A percentile compares a stretch with the other conserved stretches of the same genome.
These are phyloP conservation scores for Suillus fuscotomentosus DNA, from an alignment of 768 basidiomycete species.

Conservation along the genomic window DNA sequence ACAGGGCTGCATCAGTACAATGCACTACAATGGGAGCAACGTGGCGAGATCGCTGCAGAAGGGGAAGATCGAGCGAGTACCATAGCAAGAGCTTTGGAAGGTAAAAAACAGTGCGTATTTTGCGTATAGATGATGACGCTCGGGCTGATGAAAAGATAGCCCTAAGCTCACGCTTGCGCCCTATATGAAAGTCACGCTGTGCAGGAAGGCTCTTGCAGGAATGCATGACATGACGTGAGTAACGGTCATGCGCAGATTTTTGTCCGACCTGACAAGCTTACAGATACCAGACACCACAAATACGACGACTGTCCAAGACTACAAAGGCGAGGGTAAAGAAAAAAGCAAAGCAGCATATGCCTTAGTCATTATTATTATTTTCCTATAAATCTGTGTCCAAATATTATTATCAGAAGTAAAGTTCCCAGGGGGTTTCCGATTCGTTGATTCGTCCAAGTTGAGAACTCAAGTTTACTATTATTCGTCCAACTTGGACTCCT, in stretches of 20 bases:
- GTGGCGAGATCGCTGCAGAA: slow-evolving; percentile 22
- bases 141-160: slow-evolving; percentile 31
- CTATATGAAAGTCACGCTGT: slow-evolving; percentile 71
- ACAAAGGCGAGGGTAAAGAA: slow-evolving; percentile 56
- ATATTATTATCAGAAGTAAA: slow-evolving; percentile 13
- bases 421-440: slow-evolving; percentile 9
- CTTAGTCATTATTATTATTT: slow-evolving; percentile 11
- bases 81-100: slow-evolving; percentile 44
- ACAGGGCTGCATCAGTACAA: slow-evolving; percentile 78
- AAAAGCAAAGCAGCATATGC: slow-evolving; percentile 30
- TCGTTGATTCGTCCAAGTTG: slow-evolving; percentile 2
- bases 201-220: slow-evolving; percentile 41
- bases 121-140: not conserved
- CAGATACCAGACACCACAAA: slow-evolving; percentile 57
- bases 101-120: slow-evolving; percentile 56
- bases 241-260: not conserved
- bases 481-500: not conserved
- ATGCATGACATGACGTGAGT: slow-evolving; percentile 52
- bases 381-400: slow-evolving; percentile 23
- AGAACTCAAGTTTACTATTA: slow-evolving; percentile 4
- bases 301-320: slow-evolving; percentile 55
- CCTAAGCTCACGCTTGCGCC: slow-evolving; percentile 55
- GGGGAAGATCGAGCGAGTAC: slow-evolving; percentile 31
- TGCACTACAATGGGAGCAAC: slow-evolving; percentile 51
- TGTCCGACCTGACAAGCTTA: slow-evolving; percentile 8